A percentile compares a stretch with the other conserved stretches of the same genome.
phyloP scores from a whole-genome alignment of 2,329 filamentous ascomycete genomes.

The Diaporthe aspalathi region DNA sequence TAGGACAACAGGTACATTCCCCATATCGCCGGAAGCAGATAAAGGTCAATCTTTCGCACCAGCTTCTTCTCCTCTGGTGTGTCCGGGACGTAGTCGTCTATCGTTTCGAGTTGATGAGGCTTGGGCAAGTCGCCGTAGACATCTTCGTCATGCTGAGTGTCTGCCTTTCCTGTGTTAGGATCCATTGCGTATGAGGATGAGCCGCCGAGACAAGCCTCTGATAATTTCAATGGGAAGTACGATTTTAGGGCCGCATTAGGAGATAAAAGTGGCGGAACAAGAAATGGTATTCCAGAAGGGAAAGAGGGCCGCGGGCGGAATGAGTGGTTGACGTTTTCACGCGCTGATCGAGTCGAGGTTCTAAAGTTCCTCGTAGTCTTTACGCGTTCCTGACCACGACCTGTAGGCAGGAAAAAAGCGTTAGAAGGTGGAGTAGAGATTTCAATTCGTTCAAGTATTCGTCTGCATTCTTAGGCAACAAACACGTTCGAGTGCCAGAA shows the following conservation, averaged over 20 bases:
- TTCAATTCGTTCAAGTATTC: not conserved
- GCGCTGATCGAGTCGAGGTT: not conserved
- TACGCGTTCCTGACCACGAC: not conserved
- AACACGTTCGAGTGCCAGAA: not conserved
- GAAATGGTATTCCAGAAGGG: not conserved
- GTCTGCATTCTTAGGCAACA: not conserved
- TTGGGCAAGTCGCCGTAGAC: slow-evolving; percentile 19
- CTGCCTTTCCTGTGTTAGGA: slow-evolving; percentile 26
- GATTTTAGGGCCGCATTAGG: not conserved
- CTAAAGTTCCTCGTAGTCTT: not conserved
- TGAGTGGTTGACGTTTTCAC: not conserved
- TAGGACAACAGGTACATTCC: slow-evolving; percentile 56
- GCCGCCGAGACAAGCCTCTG: not conserved
- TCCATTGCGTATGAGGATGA: not conserved
- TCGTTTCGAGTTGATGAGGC: not conserved
- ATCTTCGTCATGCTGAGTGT: slow-evolving; percentile 25
- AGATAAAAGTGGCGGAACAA: not conserved
- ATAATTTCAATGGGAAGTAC: not conserved
- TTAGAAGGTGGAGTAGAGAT: slow-evolving; percentile 2
- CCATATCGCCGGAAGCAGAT: slow-evolving; percentile 54
- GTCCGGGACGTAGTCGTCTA: slow-evolving; percentile 33
- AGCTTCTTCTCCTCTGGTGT: slow-evolving; percentile 35
- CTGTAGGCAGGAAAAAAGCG: not conserved
- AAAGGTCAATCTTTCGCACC: slow-evolving; percentile 52
- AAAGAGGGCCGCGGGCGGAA: not conserved